phyloP scores from a whole-genome alignment of 345 rosid species.

The thale cress (Arabidopsis thaliana) region TAIR10.1 NC_003076.8:1137501-1138000 shows the following conservation, averaged over 20 bases:
- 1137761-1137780: conserved; percentile 84
- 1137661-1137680: neutral
- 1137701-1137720: conserved; percentile 99
- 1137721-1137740: conserved; percentile 99
- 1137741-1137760: conserved; percentile 87
- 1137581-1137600: conserved; percentile 94
- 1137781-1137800: neutral
- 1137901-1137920: conserved; percentile 90
- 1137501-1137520: conserved; percentile 98
- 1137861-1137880: conserved; percentile 94
- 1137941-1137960: neutral
- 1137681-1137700: conserved; percentile 67
- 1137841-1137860: conserved; percentile 74
- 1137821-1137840: conserved; percentile 8
- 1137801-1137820: conserved; percentile 1
- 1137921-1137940: conserved; percentile 92
- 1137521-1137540: conserved; percentile 96
- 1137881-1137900: conserved; percentile 96
- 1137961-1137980: conserved; percentile 1
- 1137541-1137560: conserved; percentile 99
- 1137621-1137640: neutral
- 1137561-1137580: conserved; percentile 98
- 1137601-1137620: conserved; percentile 88
- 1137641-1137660: neutral
- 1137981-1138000: conserved; percentile 1